Conservation (phyloP, 2,329 filamentous ascomycete genomes). For the Knoxdaviesia proteae region DNA sequence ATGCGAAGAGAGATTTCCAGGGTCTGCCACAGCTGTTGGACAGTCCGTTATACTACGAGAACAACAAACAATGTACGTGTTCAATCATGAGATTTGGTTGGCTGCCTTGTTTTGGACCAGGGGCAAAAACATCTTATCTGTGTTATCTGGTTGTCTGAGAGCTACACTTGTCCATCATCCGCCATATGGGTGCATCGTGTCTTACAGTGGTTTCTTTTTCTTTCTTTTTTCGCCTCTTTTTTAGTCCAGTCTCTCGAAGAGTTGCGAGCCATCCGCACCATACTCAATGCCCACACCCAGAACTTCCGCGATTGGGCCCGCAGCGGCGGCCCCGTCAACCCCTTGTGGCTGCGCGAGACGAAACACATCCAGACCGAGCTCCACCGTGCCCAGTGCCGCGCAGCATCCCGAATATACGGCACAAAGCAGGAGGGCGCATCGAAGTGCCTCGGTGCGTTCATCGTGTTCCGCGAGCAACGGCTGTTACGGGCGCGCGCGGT, state of each 20-base stretch:
- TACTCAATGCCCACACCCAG: constrained; percentile 25
- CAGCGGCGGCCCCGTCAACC: constrained; percentile 31
- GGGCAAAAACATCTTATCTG: too few species aligned
- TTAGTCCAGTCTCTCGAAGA: constrained; percentile 31
- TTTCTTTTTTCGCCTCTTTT: neutral
- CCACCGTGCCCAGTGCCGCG: constrained; percentile 36
- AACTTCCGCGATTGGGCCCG: constrained; percentile 33
- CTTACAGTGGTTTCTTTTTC: neutral
- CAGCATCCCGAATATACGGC: constrained; percentile 32
- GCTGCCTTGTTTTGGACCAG: too few species aligned
- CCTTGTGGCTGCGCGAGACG: constrained; percentile 33
- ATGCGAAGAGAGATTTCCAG: constrained; percentile 40
- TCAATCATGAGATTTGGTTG: too few species aligned
- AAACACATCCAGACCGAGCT: constrained; percentile 25
- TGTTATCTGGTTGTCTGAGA: too few species aligned
- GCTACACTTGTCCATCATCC: too few species aligned
- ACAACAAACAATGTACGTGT: constrained; percentile 29
- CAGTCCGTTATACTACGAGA: constrained; percentile 35
- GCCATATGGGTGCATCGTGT: too few species aligned
- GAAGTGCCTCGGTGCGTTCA: constrained; percentile 34
- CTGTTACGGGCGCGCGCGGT: constrained; percentile 8
- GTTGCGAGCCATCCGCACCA: constrained; percentile 21
- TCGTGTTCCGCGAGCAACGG: constrained; percentile 29
- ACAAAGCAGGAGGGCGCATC: constrained; percentile 24
- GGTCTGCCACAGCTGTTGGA: constrained; percentile 32